Conservation (phyloP, 768 basidiomycete genomes). For the Dictyophora rubrovolvata region DNA sequence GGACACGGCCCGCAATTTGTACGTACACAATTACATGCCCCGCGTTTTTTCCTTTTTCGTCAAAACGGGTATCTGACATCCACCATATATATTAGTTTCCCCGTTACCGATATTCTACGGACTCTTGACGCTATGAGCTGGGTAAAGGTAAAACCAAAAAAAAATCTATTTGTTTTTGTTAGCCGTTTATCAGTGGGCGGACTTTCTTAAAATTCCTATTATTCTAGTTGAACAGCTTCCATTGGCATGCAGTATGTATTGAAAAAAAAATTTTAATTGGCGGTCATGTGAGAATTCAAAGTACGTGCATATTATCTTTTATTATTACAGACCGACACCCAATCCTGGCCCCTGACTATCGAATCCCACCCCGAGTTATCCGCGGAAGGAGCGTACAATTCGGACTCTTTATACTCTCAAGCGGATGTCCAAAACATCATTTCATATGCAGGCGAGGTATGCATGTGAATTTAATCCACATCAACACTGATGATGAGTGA, state of each 20-base stretch:
- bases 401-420: conserved; percentile 17
- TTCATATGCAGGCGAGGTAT: conserved; percentile 22
- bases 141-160: conserved; percentile 23
- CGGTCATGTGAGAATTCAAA: not conserved
- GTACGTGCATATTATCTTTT: too few relatives aligned
- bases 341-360: conserved; percentile 25
- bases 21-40: not conserved
- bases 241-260: conserved; percentile 28
- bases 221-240: conserved; percentile 25
- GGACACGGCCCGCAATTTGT: conserved; percentile 30
- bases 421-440: conserved; percentile 20
- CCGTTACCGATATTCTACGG: conserved; percentile 17
- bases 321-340: conserved; percentile 8
- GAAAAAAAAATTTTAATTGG: not conserved
- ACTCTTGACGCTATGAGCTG: conserved; percentile 27
- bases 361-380: conserved; percentile 21
- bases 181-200: too few relatives aligned
- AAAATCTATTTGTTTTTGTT: too few relatives aligned
- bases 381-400: conserved; percentile 23
- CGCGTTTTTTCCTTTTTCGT: conserved; percentile 4
- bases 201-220: not conserved
- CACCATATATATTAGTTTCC: conserved; percentile 2
- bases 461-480: conserved; percentile 4
- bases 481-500: not conserved
- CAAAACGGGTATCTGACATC: not conserved